Evolutionary conservation across 2,329 filamentous ascomycete genomes (phyloP).

Genomic region (Huntiella savannae): DNA sequence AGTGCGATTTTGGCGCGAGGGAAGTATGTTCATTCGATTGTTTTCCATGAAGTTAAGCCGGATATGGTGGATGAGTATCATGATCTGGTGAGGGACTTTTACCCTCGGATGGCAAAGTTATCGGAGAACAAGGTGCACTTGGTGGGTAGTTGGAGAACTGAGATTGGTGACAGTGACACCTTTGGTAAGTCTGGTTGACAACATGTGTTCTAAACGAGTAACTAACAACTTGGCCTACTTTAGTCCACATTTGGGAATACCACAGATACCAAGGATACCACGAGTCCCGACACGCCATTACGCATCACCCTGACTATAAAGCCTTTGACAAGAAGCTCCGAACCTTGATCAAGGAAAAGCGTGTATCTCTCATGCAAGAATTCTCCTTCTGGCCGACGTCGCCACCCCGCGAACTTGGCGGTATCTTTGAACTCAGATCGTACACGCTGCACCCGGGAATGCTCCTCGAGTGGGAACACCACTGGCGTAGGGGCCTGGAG

Average conservation of each 20-base stretch:
- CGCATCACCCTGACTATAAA: slow-evolving; percentile 62
- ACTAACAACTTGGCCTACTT: not conserved
- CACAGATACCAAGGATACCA: slow-evolving; percentile 95
- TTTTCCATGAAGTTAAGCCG: slow-evolving; percentile 87
- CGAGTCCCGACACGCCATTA: slow-evolving; percentile 69
- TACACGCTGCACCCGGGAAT: slow-evolving; percentile 95
- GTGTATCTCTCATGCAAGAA: slow-evolving; percentile 91
- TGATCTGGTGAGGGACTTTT: slow-evolving; percentile 74
- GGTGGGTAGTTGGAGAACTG: slow-evolving; percentile 94
- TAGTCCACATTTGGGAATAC: slow-evolving; percentile 99
- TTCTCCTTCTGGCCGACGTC: slow-evolving; percentile 99
- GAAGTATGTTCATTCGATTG: slow-evolving; percentile 97
- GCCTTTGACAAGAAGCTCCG: slow-evolving; percentile 74
- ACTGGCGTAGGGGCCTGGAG: slow-evolving; percentile 84
- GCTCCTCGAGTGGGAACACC: slow-evolving; percentile 93
- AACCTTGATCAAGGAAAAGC: slow-evolving; percentile 65
- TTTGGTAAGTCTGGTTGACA: slow-evolving; percentile 46
- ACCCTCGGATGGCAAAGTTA: slow-evolving; percentile 68
- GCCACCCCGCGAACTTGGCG: slow-evolving; percentile 71
- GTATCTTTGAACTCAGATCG: slow-evolving; percentile 86
- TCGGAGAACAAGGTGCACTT: slow-evolving; percentile 87
- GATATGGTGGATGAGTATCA: slow-evolving; percentile 93
- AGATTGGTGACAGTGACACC: slow-evolving; percentile 91
- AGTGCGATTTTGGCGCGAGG: slow-evolving; percentile 85
- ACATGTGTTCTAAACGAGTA: not conserved